Evolutionary conservation across 768 basidiomycete genomes (phyloP).

Genomic region (Dentipellis fragilis): DNA sequence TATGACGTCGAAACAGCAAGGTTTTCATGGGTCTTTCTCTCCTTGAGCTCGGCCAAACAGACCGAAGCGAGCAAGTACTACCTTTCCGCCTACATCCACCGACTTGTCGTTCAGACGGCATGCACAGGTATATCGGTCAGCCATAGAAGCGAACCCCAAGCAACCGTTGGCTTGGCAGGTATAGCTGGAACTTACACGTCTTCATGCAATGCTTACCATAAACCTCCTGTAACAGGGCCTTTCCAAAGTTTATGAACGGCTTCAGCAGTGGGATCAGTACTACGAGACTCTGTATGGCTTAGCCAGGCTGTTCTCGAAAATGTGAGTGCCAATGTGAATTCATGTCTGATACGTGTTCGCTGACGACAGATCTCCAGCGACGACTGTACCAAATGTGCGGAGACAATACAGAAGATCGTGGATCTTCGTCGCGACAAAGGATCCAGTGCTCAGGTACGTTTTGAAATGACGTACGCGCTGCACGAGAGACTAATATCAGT

Average conservation of each 20-base stretch:
- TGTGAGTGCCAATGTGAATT: constrained; percentile 31
- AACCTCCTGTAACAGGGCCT: constrained; percentile 44
- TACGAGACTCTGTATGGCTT: constrained; percentile 43
- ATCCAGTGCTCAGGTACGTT: constrained; percentile 43
- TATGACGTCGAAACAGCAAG: constrained; percentile 37
- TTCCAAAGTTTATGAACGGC: constrained; percentile 60
- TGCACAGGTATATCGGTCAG: constrained; percentile 70
- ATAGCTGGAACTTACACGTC: constrained; percentile 8
- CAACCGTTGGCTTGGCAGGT: constrained; percentile 85
- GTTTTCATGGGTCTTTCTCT: constrained; percentile 79
- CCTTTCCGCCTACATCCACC: constrained; percentile 1
- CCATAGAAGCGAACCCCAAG: constrained; percentile 56
- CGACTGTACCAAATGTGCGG: constrained; percentile 73
- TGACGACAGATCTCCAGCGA: not conserved
- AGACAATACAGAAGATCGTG: constrained; percentile 69
- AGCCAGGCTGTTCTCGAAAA: constrained; percentile 45
- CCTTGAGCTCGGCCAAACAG: constrained; percentile 60
- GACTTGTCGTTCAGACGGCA: not conserved
- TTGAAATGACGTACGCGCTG: too few species aligned
- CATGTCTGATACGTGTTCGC: not conserved
- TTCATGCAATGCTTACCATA: not conserved
- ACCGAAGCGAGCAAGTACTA: constrained; percentile 81
- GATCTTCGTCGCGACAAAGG: constrained; percentile 52
- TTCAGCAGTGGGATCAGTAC: constrained; percentile 47
- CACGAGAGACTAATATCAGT: not conserved